Percentiles rank a stretch among this genome's conserved stretches.
These are phyloP conservation scores for Hyparrhenia diplandra DNA, from an alignment of 176 grass and related monocot species.

Conservation along the genomic window DNA sequence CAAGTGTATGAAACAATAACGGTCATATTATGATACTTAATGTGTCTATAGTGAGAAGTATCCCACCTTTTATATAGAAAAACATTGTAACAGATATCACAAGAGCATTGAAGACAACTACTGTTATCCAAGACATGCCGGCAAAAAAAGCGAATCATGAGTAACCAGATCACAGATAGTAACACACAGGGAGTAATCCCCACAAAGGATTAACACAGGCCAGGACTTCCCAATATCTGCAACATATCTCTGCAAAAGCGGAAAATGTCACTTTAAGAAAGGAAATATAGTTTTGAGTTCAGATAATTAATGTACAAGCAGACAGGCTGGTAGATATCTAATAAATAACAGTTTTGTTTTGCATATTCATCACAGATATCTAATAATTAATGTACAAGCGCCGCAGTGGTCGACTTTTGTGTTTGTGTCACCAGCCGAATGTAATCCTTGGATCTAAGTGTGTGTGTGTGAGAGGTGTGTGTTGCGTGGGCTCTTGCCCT, in stretches of 20 bases:
- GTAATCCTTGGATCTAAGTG: too few species aligned
- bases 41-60: slow-evolving; percentile 12
- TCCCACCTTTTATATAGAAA: slow-evolving; percentile 85
- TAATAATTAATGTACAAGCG: too few species aligned
- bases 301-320: too few species aligned
- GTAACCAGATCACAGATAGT: slow-evolving; percentile 73
- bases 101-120: slow-evolving; percentile 80
- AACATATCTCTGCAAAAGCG: slow-evolving; percentile 76
- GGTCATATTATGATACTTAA: not conserved
- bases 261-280: not conserved
- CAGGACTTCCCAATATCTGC: slow-evolving; percentile 90
- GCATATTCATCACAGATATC: not conserved
- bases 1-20: not conserved
- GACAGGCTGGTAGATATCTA: too few species aligned
- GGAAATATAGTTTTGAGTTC: not conserved
- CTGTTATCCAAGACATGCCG: slow-evolving; percentile 93
- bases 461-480: too few species aligned
- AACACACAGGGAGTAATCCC: slow-evolving; percentile 84
- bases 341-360: not conserved
- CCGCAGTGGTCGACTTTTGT: too few species aligned
- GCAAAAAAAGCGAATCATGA: slow-evolving; percentile 98
- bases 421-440: too few species aligned
- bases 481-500: too few species aligned
- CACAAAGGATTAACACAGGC: slow-evolving; percentile 96
- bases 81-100: slow-evolving; percentile 90